These are phyloP conservation scores for Fusarium floridanum DNA, from an alignment of 2,329 filamentous ascomycete species.

Conservation along the genomic window DNA sequence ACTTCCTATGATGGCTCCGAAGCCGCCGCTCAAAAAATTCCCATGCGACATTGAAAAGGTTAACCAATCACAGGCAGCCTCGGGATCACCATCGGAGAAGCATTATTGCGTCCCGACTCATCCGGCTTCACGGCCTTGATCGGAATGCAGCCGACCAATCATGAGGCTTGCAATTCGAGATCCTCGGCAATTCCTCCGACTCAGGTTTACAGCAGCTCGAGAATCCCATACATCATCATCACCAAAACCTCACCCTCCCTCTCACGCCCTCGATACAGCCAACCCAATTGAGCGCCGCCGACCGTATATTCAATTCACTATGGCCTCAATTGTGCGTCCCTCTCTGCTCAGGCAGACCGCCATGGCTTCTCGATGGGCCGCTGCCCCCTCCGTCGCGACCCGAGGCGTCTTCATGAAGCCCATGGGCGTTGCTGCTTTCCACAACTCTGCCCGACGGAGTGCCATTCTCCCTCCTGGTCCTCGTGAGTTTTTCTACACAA, in stretches of 20 bases:
- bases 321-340: conserved; percentile 70
- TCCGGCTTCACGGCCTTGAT: conserved; percentile 45
- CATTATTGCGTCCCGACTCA: conserved; percentile 46
- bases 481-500: conserved; percentile 69
- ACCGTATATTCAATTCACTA: conserved; percentile 49
- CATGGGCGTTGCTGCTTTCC: conserved; percentile 82
- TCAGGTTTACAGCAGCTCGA: conserved; percentile 29
- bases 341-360: conserved; percentile 67
- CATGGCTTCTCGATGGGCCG: conserved; percentile 55
- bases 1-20: conserved; percentile 21
- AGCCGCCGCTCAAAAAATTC: conserved; percentile 42
- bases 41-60: conserved; percentile 38
- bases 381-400: conserved; percentile 53
- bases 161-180: conserved; percentile 58
- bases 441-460: conserved; percentile 82
- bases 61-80: conserved; percentile 48
- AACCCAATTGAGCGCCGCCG: conserved; percentile 46
- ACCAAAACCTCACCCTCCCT: conserved; percentile 19
- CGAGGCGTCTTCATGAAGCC: conserved; percentile 52
- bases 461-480: conserved; percentile 87
- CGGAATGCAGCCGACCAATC: conserved; percentile 58
- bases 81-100: conserved; percentile 26
- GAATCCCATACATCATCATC: conserved; percentile 45
- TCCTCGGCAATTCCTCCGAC: conserved; percentile 63
- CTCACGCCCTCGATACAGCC: conserved; percentile 38